phyloP scores from a whole-genome alignment of 108 stramenopile species.

The Chaetoceros tenuissimus region DNA sequence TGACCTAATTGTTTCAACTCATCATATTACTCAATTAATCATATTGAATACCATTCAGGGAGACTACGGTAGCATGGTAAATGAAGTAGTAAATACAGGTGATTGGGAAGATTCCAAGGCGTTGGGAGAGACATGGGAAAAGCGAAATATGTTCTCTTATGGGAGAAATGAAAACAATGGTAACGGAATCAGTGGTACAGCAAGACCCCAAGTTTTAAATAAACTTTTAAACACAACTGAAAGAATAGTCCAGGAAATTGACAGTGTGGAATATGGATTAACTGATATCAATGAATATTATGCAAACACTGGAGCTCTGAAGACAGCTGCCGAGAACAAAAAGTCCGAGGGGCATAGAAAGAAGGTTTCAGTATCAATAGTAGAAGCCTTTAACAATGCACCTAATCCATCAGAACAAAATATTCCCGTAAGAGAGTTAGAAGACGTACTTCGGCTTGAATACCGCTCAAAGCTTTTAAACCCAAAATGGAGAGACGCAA shows the following conservation, averaged over 20 bases:
- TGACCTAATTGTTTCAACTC: neutral
- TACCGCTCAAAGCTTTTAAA: conserved; percentile 82
- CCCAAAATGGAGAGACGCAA: conserved; percentile 83
- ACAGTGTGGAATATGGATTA: conserved; percentile 80
- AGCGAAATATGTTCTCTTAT: conserved; percentile 62
- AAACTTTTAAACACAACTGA: conserved; percentile 72
- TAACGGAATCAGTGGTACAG: conserved; percentile 34
- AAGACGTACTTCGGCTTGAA: conserved; percentile 76
- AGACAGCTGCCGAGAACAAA: conserved; percentile 75
- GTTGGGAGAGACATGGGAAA: conserved; percentile 76
- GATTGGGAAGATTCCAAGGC: conserved; percentile 74
- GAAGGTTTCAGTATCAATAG: conserved; percentile 62
- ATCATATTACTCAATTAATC: neutral
- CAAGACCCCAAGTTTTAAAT: conserved; percentile 58
- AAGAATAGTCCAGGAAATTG: conserved; percentile 81
- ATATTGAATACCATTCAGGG: conserved; percentile 14
- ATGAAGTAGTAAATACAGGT: conserved; percentile 71
- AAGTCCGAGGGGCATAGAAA: conserved; percentile 38
- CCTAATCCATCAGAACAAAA: conserved; percentile 14
- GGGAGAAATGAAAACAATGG: conserved; percentile 58
- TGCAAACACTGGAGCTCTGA: conserved; percentile 80
- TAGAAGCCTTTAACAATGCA: conserved; percentile 69
- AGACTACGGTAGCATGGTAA: conserved; percentile 72
- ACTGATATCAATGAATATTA: conserved; percentile 82
- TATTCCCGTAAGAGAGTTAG: conserved; percentile 70